A percentile compares a stretch with the other conserved stretches of the same genome.
phyloP scores from a whole-genome alignment of 2,329 filamentous ascomycete species.

The Aulographum hederae region DNA sequence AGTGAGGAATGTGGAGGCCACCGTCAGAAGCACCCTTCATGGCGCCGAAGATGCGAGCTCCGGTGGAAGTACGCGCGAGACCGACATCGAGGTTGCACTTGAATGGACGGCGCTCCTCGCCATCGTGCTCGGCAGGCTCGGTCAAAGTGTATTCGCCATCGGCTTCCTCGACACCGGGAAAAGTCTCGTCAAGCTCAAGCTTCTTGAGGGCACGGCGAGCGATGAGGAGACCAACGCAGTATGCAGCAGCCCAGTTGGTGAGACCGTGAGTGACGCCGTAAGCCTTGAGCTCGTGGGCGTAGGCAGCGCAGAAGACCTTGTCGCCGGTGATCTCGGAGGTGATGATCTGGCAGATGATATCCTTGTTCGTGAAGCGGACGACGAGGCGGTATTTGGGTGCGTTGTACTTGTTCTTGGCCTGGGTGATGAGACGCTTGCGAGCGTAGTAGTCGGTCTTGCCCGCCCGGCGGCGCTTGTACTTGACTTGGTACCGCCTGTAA shows the following conservation, averaged over 20 bases:
- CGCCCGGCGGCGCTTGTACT: slow-evolving; percentile 92
- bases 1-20: slow-evolving; percentile 93
- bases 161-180: slow-evolving; percentile 89
- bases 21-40: slow-evolving; percentile 99
- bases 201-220: slow-evolving; percentile 95
- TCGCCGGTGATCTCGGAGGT: slow-evolving; percentile 91
- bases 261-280: slow-evolving; percentile 98
- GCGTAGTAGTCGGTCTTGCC: slow-evolving; percentile 99
- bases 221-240: slow-evolving; percentile 89
- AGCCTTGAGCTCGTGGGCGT: slow-evolving; percentile 92
- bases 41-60: slow-evolving; percentile 96
- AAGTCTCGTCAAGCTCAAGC: slow-evolving; percentile 85
- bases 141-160: slow-evolving; percentile 93
- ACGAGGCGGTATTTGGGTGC: slow-evolving; percentile 99
- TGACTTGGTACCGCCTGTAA: slow-evolving; percentile 89
- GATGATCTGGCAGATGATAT: slow-evolving; percentile 97
- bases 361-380: slow-evolving; percentile 97
- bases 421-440: slow-evolving; percentile 90
- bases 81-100: slow-evolving; percentile 98
- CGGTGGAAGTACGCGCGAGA: slow-evolving; percentile 90
- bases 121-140: slow-evolving; percentile 84
- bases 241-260: slow-evolving; percentile 98
- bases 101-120: slow-evolving; percentile 85
- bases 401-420: slow-evolving; percentile 99
- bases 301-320: slow-evolving; percentile 87